Evolutionary conservation across 345 rosid species (phyloP), one percentile per base, ranked within the genome.

Genomic region (Camelina neglecta): DNA sequence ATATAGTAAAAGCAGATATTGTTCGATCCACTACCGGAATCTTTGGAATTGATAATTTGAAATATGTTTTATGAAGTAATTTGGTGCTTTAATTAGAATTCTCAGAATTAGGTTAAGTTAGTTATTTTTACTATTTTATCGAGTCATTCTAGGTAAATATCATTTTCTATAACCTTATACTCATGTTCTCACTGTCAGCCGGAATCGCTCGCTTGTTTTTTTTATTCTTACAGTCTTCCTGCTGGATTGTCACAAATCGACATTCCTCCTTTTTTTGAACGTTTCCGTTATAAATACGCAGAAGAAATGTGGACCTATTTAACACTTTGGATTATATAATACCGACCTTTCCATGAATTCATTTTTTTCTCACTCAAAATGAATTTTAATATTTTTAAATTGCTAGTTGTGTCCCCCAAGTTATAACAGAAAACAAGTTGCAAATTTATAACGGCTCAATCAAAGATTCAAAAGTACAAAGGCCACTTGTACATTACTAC

Each of bases 391-490:
- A 73, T 44, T 55, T 44, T 55, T 35, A 45, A 44, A 29, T 33
- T 24, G 49, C 71, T 55, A 55, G 20, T 56, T 65, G 71, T 35
- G 38, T 35, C 38, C 7, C 16, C 45, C 49, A 39, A 56, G 3
- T 65, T 56, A 23, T 65, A 65, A 33, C 49, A 4, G 65, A 65
- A 65, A 45, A 57, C 72, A 65, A 74, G 72, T 65, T 56, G 72
- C 41, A 33, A 33, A 54, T 7, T 56, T 44, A 21, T 73, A 42
- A 73, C 71, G 57, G 36, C 38, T 44, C 71, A 64, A 64, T 73
- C 47, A 65, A 73, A 44, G 36, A 73, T 73, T 65, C 16, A 73
- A 54, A 54, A 65, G 45, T 55, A 6, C 24, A 12, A 53, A 41
- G 62, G 38, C 64, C 57, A 64, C 26, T 54, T 73, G 77, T 55